A percentile compares a stretch with the other conserved stretches of the same genome.
These are phyloP conservation scores for Serpula lacrymans DNA, from an alignment of 768 basidiomycete species.

Conservation along the genomic window DNA sequence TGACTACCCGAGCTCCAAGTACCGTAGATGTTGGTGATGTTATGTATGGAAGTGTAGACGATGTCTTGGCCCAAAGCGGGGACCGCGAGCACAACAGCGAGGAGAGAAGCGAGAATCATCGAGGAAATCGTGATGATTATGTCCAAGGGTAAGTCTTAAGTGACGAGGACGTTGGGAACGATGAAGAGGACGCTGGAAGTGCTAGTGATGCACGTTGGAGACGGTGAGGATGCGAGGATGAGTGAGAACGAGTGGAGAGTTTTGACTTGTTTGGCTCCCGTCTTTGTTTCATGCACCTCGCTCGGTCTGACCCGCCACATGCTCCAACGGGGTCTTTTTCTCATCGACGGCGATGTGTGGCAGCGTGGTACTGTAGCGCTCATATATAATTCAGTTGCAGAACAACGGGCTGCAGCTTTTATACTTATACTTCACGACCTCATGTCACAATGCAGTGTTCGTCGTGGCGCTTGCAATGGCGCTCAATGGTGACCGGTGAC, in stretches of 20 bases:
- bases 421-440: no score
- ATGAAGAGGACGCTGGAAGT: slow-evolving; percentile 9
- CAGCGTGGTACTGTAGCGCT: not conserved
- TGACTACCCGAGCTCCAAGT: slow-evolving; percentile 86
- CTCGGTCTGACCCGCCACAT: not conserved
- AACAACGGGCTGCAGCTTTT: no score
- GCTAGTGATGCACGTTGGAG: slow-evolving; percentile 21
- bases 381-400: no score
- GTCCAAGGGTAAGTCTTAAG: slow-evolving; percentile 3
- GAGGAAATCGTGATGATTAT: slow-evolving; percentile 2
- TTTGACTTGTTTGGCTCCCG: slow-evolving; percentile 19
- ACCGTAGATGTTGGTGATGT: slow-evolving; percentile 67
- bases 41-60: slow-evolving; percentile 46
- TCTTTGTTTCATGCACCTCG: slow-evolving; percentile 8
- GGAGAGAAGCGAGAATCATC: slow-evolving; percentile 21
- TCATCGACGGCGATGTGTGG: not conserved
- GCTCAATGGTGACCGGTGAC: no score
- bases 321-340: not conserved
- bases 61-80: slow-evolving; percentile 36
- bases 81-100: slow-evolving; percentile 25
- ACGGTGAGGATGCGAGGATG: slow-evolving; percentile 36
- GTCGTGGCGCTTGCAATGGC: no score
- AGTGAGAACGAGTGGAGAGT: slow-evolving; percentile 14
- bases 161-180: slow-evolving; percentile 1
- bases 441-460: no score